A percentile compares a stretch with the other conserved stretches of the same genome.
Conservation (phyloP, 345 rosid genomes). For the Citrus medica region DNA sequence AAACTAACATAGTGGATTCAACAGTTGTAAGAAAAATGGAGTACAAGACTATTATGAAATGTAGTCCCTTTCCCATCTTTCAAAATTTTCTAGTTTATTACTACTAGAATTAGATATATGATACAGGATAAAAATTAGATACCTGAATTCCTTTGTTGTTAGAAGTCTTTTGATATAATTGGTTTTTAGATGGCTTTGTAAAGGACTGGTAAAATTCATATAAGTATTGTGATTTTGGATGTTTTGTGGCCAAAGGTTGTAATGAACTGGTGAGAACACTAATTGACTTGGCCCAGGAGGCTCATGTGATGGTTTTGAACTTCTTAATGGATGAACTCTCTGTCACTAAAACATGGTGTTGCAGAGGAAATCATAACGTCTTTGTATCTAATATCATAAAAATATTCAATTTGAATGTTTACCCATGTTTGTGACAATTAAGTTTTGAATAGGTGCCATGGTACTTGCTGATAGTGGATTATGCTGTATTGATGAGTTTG, state of each 20-base stretch:
- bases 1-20: not conserved
- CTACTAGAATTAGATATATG: not conserved
- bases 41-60: not conserved
- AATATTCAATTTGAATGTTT: not conserved
- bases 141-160: not conserved
- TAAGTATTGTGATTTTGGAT: not conserved
- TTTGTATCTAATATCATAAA: not conserved
- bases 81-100: not conserved
- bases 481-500: slow-evolving; percentile 98
- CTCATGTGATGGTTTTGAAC: not conserved
- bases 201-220: not conserved
- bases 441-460: slow-evolving; percentile 80
- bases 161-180: not conserved
- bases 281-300: not conserved
- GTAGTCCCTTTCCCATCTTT: not conserved
- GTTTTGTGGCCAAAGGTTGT: not conserved
- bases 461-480: slow-evolving; percentile 95
- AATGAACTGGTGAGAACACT: not conserved
- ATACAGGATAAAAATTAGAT: not conserved
- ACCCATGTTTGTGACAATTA: slow-evolving; percentile 9
- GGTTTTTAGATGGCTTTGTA: not conserved
- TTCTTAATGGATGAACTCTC: not conserved
- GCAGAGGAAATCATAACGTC: not conserved
- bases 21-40: not conserved
- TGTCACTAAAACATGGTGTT: not conserved